Conservation (phyloP, 768 basidiomycete genomes). For the Harrya chromipes region DNA sequence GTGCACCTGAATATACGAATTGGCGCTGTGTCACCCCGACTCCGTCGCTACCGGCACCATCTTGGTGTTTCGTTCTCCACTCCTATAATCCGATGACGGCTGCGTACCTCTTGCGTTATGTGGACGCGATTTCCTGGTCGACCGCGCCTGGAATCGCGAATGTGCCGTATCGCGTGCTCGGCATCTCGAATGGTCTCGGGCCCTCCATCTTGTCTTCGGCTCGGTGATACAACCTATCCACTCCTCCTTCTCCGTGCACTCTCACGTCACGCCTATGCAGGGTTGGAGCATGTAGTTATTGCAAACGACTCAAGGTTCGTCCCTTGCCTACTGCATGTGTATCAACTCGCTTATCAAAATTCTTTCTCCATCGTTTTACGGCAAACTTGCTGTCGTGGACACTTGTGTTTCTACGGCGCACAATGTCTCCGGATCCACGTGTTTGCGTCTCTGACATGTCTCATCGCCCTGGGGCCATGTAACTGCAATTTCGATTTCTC, state of each 20-base stretch:
- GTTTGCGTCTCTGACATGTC: slow-evolving; percentile 9
- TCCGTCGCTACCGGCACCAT: slow-evolving; percentile 2
- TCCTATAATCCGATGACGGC: slow-evolving; percentile 1
- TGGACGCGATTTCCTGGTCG: neutral
- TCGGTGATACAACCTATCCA: slow-evolving; percentile 13
- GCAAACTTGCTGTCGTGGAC: slow-evolving; percentile 1
- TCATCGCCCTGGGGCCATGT: slow-evolving; percentile 7
- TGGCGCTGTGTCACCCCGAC: slow-evolving; percentile 10
- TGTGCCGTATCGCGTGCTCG: slow-evolving; percentile 2
- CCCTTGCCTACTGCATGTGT: slow-evolving; percentile 2
- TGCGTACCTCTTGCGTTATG: neutral
- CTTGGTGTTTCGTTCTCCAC: neutral
- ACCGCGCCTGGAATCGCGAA: slow-evolving; percentile 1
- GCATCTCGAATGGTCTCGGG: neutral
- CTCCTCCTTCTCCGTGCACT: slow-evolving; percentile 4
- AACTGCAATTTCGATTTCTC: slow-evolving; percentile 24
- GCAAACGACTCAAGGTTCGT: slow-evolving; percentile 84
- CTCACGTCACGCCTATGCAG: slow-evolving; percentile 36
- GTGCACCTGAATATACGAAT: slow-evolving; percentile 5
- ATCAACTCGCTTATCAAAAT: slow-evolving; percentile 20
- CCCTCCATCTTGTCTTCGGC: slow-evolving; percentile 4
- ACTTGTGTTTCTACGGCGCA: slow-evolving; percentile 12
- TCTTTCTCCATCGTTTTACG: slow-evolving; percentile 13
- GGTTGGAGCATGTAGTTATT: slow-evolving; percentile 80
- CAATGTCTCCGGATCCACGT: slow-evolving; percentile 17